These are phyloP conservation scores for Arabidopsis hybrid DNA, from an alignment of 441 rosid species.

Conservation along the genomic window DNA sequence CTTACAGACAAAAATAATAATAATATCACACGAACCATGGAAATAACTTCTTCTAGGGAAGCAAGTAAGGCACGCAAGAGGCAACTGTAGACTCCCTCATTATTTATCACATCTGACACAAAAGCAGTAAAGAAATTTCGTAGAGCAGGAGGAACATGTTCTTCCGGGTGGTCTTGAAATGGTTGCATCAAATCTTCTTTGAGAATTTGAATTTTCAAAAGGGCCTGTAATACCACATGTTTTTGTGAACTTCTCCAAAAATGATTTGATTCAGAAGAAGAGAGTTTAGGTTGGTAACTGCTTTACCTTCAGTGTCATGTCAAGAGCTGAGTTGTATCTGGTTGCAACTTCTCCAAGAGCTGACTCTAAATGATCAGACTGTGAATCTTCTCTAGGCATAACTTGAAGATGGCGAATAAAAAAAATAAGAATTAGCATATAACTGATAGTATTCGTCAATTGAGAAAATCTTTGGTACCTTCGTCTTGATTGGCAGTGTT, in stretches of 20 bases:
- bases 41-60: conserved; percentile 11
- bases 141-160: conserved; percentile 6
- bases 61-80: conserved; percentile 30
- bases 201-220: conserved; percentile 8
- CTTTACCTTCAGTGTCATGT: conserved; percentile 14
- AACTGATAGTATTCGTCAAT: background rate
- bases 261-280: background rate
- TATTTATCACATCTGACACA: conserved; percentile 1
- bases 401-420: conserved; percentile 15
- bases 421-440: background rate
- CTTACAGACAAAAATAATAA: background rate
- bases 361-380: background rate
- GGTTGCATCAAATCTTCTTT: conserved; percentile 12
- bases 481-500: conserved; percentile 6
- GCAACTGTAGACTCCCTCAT: conserved; percentile 19
- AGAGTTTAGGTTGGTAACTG: background rate
- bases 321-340: conserved; percentile 12
- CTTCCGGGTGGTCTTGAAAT: background rate
- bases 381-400: conserved; percentile 4
- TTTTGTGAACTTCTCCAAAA: conserved; percentile 1
- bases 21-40: conserved; percentile 31
- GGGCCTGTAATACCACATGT: conserved; percentile 15
- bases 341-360: background rate
- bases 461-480: background rate
- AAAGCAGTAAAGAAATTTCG: conserved; percentile 8